These are phyloP conservation scores for Fusarium bulbicola DNA, from an alignment of 2,329 filamentous ascomycete species.

Conservation along the genomic window DNA sequence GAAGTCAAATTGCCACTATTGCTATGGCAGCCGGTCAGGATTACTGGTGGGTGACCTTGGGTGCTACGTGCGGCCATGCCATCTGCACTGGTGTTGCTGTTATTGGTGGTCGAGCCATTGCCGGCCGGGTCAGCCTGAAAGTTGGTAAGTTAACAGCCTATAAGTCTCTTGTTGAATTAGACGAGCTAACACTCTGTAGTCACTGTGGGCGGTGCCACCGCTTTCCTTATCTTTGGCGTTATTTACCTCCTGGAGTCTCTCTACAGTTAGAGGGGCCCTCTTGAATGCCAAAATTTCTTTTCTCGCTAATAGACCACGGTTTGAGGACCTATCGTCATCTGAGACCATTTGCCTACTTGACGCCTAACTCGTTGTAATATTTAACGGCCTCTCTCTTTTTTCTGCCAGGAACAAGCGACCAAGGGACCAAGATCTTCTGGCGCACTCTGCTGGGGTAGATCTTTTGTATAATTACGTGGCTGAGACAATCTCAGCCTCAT, in stretches of 20 bases:
- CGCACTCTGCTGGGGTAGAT: background rate
- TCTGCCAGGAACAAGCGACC: background rate
- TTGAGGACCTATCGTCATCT: slow-evolving; percentile 7
- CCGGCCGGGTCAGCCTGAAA: slow-evolving; percentile 92
- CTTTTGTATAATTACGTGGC: slow-evolving; percentile 29
- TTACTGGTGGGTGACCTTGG: slow-evolving; percentile 98
- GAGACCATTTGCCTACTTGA: slow-evolving; percentile 26
- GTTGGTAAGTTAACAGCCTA: slow-evolving; percentile 75
- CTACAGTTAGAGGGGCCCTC: slow-evolving; percentile 54
- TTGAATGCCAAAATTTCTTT: slow-evolving; percentile 10
- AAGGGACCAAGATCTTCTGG: slow-evolving; percentile 1
- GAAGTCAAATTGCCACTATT: slow-evolving; percentile 97
- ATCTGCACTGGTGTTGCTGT: slow-evolving; percentile 93
- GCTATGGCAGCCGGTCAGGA: slow-evolving; percentile 98
- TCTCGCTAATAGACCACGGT: slow-evolving; percentile 21
- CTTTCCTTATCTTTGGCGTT: slow-evolving; percentile 90
- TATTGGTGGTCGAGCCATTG: slow-evolving; percentile 89
- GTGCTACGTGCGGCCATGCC: slow-evolving; percentile 85
- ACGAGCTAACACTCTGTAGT: slow-evolving; percentile 63
- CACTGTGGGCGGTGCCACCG: slow-evolving; percentile 87
- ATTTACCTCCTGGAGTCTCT: slow-evolving; percentile 90
- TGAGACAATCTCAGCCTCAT: slow-evolving; percentile 25
- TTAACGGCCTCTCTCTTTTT: slow-evolving; percentile 27
- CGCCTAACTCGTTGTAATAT: slow-evolving; percentile 36
- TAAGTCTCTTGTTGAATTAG: background rate